phyloP scores from a whole-genome alignment of 2,329 filamentous ascomycete species.

The Xylaria arbuscula region DNA sequence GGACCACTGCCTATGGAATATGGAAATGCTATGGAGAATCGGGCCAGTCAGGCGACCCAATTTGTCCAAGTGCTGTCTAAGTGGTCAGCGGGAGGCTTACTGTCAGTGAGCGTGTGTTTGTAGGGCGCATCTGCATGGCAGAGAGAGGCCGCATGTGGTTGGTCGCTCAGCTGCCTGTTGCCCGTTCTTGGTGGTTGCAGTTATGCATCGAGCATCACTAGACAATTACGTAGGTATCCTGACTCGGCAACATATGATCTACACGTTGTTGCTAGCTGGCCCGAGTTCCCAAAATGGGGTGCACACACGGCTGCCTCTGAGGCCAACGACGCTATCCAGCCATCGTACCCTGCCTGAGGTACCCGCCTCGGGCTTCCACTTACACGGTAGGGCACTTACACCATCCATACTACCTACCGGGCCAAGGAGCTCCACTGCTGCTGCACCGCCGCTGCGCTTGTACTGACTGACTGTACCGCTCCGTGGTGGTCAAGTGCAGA shows the following conservation, averaged over 20 bases:
- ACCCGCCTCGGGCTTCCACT: conserved; percentile 6
- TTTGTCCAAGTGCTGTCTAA: conserved; percentile 49
- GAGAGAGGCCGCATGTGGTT: conserved; percentile 46
- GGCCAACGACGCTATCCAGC: neutral
- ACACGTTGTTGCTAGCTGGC: conserved; percentile 40
- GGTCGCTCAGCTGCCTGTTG: conserved; percentile 48
- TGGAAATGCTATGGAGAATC: conserved; percentile 36
- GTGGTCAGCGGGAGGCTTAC: conserved; percentile 50
- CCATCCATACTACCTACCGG: neutral
- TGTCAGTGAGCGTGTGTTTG: conserved; percentile 44
- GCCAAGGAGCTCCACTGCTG: conserved; percentile 9
- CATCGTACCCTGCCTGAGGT: neutral
- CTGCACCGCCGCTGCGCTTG: conserved; percentile 22
- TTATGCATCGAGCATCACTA: conserved; percentile 48
- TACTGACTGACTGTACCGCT: conserved; percentile 23
- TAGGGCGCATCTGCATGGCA: conserved; percentile 49
- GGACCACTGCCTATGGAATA: conserved; percentile 39
- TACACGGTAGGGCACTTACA: neutral
- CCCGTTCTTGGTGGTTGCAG: conserved; percentile 50
- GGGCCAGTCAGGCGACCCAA: conserved; percentile 50
- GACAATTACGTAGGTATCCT: conserved; percentile 42
- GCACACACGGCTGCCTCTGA: conserved; percentile 39
- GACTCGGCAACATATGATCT: conserved; percentile 49
- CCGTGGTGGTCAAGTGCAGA: conserved; percentile 20
- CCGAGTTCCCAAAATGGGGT: conserved; percentile 38